Evolutionary conservation across 768 basidiomycete species (phyloP).

Genomic region (Boletus subparvulus): DNA sequence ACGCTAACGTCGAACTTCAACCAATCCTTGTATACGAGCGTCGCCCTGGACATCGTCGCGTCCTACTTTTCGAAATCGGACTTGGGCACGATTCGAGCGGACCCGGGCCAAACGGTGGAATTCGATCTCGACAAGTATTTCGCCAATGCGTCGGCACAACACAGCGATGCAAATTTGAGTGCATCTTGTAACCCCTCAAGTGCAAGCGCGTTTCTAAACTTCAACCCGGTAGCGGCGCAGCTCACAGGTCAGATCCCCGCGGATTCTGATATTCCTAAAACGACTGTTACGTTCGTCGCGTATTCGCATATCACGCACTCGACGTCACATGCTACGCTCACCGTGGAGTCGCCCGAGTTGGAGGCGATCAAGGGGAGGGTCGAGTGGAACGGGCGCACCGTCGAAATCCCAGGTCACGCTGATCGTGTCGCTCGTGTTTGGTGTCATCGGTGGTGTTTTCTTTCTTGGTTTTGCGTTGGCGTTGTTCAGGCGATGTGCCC

Average conservation of each 20-base stretch:
- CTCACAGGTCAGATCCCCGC: constrained; percentile 58
- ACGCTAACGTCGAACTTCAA: constrained; percentile 63
- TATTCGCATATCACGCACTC: constrained; percentile 66
- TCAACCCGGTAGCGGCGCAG: constrained; percentile 44
- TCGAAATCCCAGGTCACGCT: constrained; percentile 52
- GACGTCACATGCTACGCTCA: constrained; percentile 63
- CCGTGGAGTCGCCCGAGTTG: constrained; percentile 44
- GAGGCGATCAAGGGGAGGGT: constrained; percentile 38
- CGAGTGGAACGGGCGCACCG: constrained; percentile 39
- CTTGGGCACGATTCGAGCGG: constrained; percentile 56
- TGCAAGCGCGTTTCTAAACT: constrained; percentile 51
- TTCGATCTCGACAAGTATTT: constrained; percentile 59
- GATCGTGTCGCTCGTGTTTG: constrained; percentile 62
- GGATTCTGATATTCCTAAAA: constrained; percentile 40
- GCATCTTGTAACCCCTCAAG: constrained; percentile 54
- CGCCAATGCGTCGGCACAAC: constrained; percentile 43
- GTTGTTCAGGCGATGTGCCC: constrained; percentile 51
- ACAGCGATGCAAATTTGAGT: constrained; percentile 51
- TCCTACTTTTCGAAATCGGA: constrained; percentile 66
- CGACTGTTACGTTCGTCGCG: constrained; percentile 62
- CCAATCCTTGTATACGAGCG: constrained; percentile 61
- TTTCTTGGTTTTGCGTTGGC: constrained; percentile 56
- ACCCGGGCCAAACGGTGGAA: constrained; percentile 48
- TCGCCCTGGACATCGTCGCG: constrained; percentile 65
- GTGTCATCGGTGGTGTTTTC: constrained; percentile 57